Evolutionary conservation across 306 rosid genomes (phyloP).

Genomic region (Trifolium pratense): DNA sequence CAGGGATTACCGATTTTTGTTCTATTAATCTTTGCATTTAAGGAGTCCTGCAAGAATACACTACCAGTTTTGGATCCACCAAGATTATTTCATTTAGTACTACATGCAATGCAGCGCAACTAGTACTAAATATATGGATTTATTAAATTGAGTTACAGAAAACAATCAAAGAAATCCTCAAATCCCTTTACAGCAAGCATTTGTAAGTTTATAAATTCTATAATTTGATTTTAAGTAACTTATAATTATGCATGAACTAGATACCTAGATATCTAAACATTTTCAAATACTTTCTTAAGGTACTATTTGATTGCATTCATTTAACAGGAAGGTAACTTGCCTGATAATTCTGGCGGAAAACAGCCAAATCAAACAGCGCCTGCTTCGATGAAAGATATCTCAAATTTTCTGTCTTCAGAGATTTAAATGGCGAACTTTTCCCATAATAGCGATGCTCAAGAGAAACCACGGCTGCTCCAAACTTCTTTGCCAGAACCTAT

Average conservation of each 20-base stretch:
- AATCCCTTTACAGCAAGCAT: slow-evolving; percentile 19
- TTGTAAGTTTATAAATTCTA: slow-evolving; percentile 18
- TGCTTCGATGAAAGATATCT: slow-evolving; percentile 93
- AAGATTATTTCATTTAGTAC: background rate
- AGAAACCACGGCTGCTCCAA: slow-evolving; percentile 91
- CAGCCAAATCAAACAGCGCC: slow-evolving; percentile 91
- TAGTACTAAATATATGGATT: background rate
- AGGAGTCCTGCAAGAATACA: slow-evolving; percentile 57
- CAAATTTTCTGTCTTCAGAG: slow-evolving; percentile 73
- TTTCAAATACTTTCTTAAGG: slow-evolving; percentile 17
- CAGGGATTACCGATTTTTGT: slow-evolving; percentile 67
- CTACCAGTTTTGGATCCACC: background rate
- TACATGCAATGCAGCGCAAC: slow-evolving; percentile 10
- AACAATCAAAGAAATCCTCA: slow-evolving; percentile 15
- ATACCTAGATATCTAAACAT: background rate
- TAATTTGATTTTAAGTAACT: slow-evolving; percentile 22
- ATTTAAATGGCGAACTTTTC: slow-evolving; percentile 80
- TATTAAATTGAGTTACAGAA: slow-evolving; percentile 10
- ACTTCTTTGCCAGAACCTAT: slow-evolving; percentile 91
- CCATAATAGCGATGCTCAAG: slow-evolving; percentile 98
- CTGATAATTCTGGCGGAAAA: slow-evolving; percentile 85
- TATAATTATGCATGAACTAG: slow-evolving; percentile 34
- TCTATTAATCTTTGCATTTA: slow-evolving; percentile 64
- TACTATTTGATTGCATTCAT: slow-evolving; percentile 1
- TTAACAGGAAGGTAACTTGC: slow-evolving; percentile 43